Conservation (phyloP, 2,329 filamentous ascomycete genomes). For the Exophiala sp. region DNA sequence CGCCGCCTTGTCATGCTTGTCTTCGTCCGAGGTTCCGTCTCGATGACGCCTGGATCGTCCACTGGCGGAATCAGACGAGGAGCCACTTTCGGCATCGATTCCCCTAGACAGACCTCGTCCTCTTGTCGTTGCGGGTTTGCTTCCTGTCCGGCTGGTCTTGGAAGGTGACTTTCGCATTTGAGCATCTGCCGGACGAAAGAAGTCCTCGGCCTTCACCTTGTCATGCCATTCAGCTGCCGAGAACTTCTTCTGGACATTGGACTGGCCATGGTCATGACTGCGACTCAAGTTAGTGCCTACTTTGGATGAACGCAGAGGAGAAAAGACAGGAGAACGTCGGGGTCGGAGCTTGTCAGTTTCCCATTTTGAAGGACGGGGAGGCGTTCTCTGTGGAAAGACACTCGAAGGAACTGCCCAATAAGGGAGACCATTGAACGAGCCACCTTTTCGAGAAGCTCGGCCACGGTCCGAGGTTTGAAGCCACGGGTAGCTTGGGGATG, state of each 20-base stretch:
- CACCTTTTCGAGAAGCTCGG: constrained; percentile 6
- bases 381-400: constrained; percentile 24
- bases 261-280: constrained; percentile 30
- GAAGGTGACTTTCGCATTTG: constrained; percentile 29
- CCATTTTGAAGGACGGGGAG: constrained; percentile 10
- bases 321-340: neutral
- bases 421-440: constrained; percentile 25
- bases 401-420: constrained; percentile 30
- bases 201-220: constrained; percentile 35
- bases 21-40: neutral
- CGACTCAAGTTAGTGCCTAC: constrained; percentile 10
- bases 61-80: constrained; percentile 18
- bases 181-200: constrained; percentile 34
- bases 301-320: neutral
- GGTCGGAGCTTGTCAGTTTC: neutral
- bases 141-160: constrained; percentile 15
- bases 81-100: constrained; percentile 7
- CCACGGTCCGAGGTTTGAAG: constrained; percentile 1
- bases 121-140: constrained; percentile 18
- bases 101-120: constrained; percentile 18
- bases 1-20: constrained; percentile 13
- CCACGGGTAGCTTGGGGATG: constrained; percentile 8
- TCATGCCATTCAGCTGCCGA: constrained; percentile 40
- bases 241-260: constrained; percentile 35
- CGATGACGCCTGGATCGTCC: constrained; percentile 15